Base-by-base conservation (phyloP, 345 rosid species). In the Arabidopsis thaliana region DNA sequence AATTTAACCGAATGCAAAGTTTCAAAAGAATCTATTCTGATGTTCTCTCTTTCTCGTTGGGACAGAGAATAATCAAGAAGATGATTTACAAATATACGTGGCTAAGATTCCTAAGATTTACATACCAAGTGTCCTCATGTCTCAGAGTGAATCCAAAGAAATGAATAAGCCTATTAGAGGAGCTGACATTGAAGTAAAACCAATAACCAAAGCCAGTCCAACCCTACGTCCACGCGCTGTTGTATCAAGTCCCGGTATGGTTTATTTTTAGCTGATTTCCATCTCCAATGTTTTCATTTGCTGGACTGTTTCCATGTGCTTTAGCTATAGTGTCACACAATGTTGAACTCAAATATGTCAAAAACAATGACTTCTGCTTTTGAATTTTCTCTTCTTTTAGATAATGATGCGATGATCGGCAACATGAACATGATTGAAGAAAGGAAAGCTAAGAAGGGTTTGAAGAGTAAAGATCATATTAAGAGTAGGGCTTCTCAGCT, bases 171-270 rank as follows among this genome's bases (percentile, higher is more conserved):
- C 0, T 46, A 46, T 8, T 36, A 55, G 32, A 64, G 67, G 23
- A 63, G 5, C 71, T 63, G 25, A 63, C 16, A 37, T 8, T 30
- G 67, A 63, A 55, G 28, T 14, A 3, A 46, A 33, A 46, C 71
- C 12, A 30, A 77, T 13, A 28, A 4, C 11, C n/a, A 77, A 70
- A 71, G 30, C 66, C 28, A 77, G 76, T 38, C 76, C 72, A 11
- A 59, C 64, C 23, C 4, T 77, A 5, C 80, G 80, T 5, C 80
- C 80, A 38, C 80, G 76, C 5, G 80, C 80, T 38, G 76, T 77
- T 71, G 60, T 77, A 37, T 77, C 80, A 45, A 77, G 80, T 48
- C 80, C 80, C 20, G 76, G 80, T 77, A 69, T 25, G 50, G 36
- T 51, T 50, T 16, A 16, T 16, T 20, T 25, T 2, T 10, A 61